Percentiles rank a stretch among this genome's conserved stretches.
phyloP scores from a whole-genome alignment of 176 grass and related monocot species.

The Eremochloa ophiuroides region DNA sequence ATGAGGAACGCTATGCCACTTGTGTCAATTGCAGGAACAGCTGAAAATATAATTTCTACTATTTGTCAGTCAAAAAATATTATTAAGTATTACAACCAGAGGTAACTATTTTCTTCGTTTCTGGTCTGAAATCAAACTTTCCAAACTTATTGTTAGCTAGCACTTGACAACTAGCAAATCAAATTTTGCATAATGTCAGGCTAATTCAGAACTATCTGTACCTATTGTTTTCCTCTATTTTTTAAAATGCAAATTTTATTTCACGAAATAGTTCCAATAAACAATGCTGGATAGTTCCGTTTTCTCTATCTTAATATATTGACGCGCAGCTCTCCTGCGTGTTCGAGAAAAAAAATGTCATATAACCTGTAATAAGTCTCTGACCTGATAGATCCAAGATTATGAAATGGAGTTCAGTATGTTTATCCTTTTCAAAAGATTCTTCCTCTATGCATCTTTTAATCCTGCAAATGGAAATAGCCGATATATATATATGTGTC shows the following conservation, averaged over 20 bases:
- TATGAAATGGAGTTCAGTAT: constrained; percentile 44
- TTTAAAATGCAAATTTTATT: not conserved
- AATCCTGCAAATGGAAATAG: constrained; percentile 41
- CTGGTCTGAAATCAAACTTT: not conserved
- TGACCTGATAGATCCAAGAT: constrained; percentile 84
- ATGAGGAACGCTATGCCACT: constrained; percentile 78
- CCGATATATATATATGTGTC: not conserved
- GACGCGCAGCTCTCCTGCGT: no score
- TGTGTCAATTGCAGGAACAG: constrained; percentile 69
- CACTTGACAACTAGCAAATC: not conserved
- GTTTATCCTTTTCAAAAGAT: constrained; percentile 38
- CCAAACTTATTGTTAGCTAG: not conserved
- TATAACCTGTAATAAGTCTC: not conserved
- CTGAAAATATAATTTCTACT: constrained; percentile 16
- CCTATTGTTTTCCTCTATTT: not conserved
- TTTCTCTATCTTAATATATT: not conserved
- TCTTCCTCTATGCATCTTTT: constrained; percentile 94
- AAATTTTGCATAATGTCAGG: not conserved
- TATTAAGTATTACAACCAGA: not conserved
- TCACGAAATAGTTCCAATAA: not conserved
- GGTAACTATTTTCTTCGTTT: not conserved
- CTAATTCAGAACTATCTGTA: not conserved
- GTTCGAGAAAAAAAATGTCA: not conserved
- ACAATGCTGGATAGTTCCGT: not conserved
- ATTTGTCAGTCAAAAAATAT: not conserved